Base-by-base conservation (phyloP, 1,139 yeast species). In the Tardiomyces blankii region DNA sequence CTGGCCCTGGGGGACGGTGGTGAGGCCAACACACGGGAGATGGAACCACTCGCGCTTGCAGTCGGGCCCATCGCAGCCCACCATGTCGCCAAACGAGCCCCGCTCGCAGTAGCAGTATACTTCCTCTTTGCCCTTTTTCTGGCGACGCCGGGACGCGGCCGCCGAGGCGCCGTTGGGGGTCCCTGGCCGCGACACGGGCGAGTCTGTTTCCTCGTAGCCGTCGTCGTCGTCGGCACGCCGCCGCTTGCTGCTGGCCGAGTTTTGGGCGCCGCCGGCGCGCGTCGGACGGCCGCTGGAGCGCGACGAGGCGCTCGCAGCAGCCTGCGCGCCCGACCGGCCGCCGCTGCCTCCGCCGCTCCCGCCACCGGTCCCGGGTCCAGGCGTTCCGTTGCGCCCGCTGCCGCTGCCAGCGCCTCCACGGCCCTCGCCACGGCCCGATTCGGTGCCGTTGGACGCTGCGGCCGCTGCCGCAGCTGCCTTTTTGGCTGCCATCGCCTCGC, bases 21-120 rank as follows among this genome's bases (percentile, higher is more conserved):
- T 79, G 54, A 89, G 75, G 1, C 96, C 96, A 44, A 88, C 89
- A 65, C 98, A 91, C 16, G 96, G 96, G 59, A 89, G 72, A 67
- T 91, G 98, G 69, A 91, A 91, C 98, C 98, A 91, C 64, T 91
- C 97, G 46, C 89, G 73, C 61, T 82, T 82, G 67, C 98, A 91
- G 51, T 82, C 80, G 42, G 84, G 91, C 2, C 96, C 96, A 61
- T 91, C 98, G 66, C 98, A 91, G 2, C 95, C 98, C 50, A 91
- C 96, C 98, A 91, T 91, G 60, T 91, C 97, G 18, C 98, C 98
- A 63, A 85, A 89, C 3, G 97, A 89, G 1, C 88, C 95, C 62
- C 89, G 96, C 62, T 88, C 87, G 68, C 98, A 91, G 66, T 87
- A 87, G 65, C 98, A 91, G 63, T 91, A 91, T 2, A 89, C 77